Evolutionary conservation across 2,329 filamentous ascomycete species (phyloP).

Genomic region (Penicillium griseofulvum): DNA sequence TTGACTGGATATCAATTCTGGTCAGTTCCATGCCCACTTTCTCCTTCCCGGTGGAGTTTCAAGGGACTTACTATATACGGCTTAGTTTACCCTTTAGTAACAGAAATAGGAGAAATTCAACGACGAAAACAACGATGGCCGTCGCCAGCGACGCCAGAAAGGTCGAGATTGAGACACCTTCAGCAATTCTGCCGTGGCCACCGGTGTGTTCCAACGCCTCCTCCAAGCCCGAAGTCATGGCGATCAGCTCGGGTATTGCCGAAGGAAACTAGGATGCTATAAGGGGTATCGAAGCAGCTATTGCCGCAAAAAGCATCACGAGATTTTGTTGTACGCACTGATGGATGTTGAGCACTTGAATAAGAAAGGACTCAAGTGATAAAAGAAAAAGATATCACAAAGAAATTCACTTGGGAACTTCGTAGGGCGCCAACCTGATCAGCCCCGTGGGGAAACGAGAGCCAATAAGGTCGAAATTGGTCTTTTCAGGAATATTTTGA

Average conservation of each 20-base stretch:
- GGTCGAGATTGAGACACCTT: constrained; percentile 43
- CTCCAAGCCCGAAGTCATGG: constrained; percentile 30
- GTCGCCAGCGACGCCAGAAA: constrained; percentile 66
- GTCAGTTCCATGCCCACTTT: constrained; percentile 2
- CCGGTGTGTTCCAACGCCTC: constrained; percentile 37
- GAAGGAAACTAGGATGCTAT: constrained; percentile 1
- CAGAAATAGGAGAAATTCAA: constrained; percentile 68
- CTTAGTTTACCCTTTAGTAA: constrained; percentile 74
- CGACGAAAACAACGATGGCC: constrained; percentile 61
- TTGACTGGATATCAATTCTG: constrained; percentile 53
- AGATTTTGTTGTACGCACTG: background rate
- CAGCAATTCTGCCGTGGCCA: constrained; percentile 34
- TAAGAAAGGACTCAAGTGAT: background rate
- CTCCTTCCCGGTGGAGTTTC: background rate
- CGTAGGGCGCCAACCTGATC: constrained; percentile 17
- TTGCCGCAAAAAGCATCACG: constrained; percentile 2
- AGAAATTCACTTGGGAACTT: background rate
- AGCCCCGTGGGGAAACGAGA: constrained; percentile 11
- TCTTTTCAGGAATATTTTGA: background rate
- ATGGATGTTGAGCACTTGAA: background rate
- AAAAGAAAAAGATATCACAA: background rate
- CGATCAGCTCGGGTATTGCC: constrained; percentile 11
- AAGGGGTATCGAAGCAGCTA: background rate
- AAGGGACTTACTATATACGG: constrained; percentile 71
- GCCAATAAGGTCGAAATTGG: background rate